Base-by-base conservation (phyloP, 1,284 basidiomycete species). In the Golubevia pallescens region DNA sequence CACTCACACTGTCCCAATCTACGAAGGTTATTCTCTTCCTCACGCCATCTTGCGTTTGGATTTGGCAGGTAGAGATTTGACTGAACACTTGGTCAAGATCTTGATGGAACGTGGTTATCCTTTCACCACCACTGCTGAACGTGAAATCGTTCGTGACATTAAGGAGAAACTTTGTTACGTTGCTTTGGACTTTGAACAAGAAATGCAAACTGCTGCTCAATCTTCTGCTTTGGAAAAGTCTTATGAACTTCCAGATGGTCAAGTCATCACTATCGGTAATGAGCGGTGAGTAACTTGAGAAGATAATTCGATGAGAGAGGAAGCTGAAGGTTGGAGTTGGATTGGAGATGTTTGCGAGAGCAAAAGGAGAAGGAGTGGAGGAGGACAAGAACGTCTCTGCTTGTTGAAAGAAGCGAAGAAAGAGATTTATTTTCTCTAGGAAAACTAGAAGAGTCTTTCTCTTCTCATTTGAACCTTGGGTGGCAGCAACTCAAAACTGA, bases 81-180 rank as follows among this genome's bases (percentile, higher is more conserved):
- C 95, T 78, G 92, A 73, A 95, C 79, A 91, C 88, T 88, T 97
- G 77, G 91, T 93, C 89, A 96, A 95, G 90, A 93, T 94, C 87
- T 87, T 97, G 84, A 93, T 90, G 87, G 95, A 97, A 89, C 92
- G 95, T 81, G 95, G 95, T 38, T 96, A 97, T 89, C 90, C 91
- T 67, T 96, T 97, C 91, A 94, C 93, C 83, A 97, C 87, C 78
- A 92, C 93, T 20, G 93, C 94, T 69, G 94, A 95, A 89, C 91
- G 92, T 86, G 94, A 96, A 91, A 94, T 97, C 71, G 95, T 97
- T 84, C 91, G 95, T 83, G 95, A 97, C 87, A 95, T 97, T 90
- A 97, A 97, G 90, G 95, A 97, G 90, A 96, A 95, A 89, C 91
- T 97, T 60, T 96, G 94, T 89, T 97, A 97, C 87, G 94, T 97